phyloP scores from a whole-genome alignment of 371 early-diverging fungal species.

The Mortierella sp. region DNA sequence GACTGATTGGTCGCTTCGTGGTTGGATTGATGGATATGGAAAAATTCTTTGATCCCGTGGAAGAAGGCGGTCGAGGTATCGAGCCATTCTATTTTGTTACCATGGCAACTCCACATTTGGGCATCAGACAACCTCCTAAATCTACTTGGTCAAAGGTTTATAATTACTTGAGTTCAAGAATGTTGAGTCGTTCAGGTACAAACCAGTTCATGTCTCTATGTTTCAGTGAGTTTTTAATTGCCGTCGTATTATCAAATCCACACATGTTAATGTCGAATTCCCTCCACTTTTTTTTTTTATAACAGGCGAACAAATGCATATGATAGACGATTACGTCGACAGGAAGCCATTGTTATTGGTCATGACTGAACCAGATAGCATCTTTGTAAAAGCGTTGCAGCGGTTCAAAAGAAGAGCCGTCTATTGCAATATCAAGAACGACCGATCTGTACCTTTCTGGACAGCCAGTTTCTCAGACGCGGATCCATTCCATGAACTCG shows the following conservation, averaged over 20 bases:
- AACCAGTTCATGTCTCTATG: not conserved
- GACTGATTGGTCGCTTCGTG: slow-evolving; percentile 80
- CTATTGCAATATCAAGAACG: slow-evolving; percentile 80
- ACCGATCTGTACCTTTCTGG: slow-evolving; percentile 78
- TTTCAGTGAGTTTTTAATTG: not conserved
- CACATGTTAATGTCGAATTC: not conserved
- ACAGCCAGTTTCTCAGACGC: slow-evolving; percentile 69
- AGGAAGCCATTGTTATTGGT: slow-evolving; percentile 64
- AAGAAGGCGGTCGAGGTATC: slow-evolving; percentile 63
- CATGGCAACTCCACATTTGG: slow-evolving; percentile 87
- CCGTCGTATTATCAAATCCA: not conserved
- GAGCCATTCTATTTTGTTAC: slow-evolving; percentile 60
- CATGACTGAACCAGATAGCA: slow-evolving; percentile 73
- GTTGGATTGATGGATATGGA: slow-evolving; percentile 73
- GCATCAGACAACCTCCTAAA: slow-evolving; percentile 61
- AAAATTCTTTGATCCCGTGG: slow-evolving; percentile 67
- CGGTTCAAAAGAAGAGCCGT: slow-evolving; percentile 63
- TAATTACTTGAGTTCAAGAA: slow-evolving; percentile 62
- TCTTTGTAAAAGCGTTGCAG: slow-evolving; percentile 66
- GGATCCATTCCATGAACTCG: slow-evolving; percentile 63
- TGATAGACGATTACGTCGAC: slow-evolving; percentile 60
- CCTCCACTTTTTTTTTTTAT: slow-evolving; percentile 11
- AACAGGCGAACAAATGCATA: slow-evolving; percentile 66
- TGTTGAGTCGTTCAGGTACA: slow-evolving; percentile 67
- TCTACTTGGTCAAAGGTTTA: slow-evolving; percentile 58